Conservation (phyloP, 305 asterid genomes). For the Striga hermonthica region DNA sequence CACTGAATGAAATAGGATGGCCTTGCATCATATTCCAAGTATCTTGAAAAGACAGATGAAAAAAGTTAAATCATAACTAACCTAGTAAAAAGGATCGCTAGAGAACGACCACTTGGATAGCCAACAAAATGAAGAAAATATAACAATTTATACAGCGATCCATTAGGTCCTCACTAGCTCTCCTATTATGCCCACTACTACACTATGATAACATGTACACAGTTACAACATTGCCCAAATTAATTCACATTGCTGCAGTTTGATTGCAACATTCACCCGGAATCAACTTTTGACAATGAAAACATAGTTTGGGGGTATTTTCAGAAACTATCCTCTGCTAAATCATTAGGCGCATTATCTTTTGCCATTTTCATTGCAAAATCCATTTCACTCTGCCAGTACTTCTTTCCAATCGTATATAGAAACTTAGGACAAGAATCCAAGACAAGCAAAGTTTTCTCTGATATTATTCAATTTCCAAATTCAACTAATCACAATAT, state of each 20-base stretch:
- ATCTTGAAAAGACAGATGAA: slow-evolving; percentile 11
- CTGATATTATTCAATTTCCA: background rate
- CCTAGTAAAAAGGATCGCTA: slow-evolving; percentile 7
- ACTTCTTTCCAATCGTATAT: background rate
- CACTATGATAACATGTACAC: background rate
- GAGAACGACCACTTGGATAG: background rate
- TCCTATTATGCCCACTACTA: background rate
- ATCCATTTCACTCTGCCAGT: slow-evolving; percentile 19
- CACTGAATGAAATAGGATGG: slow-evolving; percentile 47
- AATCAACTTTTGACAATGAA: background rate
- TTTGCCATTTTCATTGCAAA: slow-evolving; percentile 3
- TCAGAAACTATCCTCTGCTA: background rate
- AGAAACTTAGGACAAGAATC: slow-evolving; percentile 9
- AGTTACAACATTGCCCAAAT: background rate
- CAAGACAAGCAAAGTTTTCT: background rate
- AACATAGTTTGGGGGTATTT: background rate
- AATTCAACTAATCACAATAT: background rate
- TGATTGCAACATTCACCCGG: background rate
- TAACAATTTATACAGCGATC: background rate
- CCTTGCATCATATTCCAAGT: slow-evolving; percentile 26
- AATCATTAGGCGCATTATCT: background rate
- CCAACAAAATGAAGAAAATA: background rate
- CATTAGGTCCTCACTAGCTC: background rate
- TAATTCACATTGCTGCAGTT: slow-evolving; percentile 3
- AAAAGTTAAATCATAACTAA: slow-evolving; percentile 3